A percentile compares a stretch with the other conserved stretches of the same genome.
Conservation (phyloP, 176 grass and related monocot genomes). For the Calamus simplicifolius region DNA sequence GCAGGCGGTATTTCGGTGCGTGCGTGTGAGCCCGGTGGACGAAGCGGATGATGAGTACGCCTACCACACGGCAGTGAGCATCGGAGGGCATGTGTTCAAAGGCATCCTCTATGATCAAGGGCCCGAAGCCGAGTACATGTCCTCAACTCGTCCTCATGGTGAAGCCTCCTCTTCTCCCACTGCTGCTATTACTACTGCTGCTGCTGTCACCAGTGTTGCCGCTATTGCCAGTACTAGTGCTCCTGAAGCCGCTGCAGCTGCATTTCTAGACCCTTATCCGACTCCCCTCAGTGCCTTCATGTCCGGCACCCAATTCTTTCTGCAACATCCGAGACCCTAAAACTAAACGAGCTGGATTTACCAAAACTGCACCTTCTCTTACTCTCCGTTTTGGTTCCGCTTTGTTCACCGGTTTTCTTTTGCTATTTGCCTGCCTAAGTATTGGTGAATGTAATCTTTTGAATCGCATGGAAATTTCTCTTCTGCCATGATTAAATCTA, state of each 20-base stretch:
- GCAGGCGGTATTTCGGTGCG: slow-evolving; percentile 80
- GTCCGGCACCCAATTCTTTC: slow-evolving; percentile 52
- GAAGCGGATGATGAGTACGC: slow-evolving; percentile 69
- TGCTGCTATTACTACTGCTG: slow-evolving; percentile 21
- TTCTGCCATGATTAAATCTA: no score
- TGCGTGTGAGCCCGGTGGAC: slow-evolving; percentile 59
- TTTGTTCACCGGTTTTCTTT: no score
- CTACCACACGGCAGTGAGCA: slow-evolving; percentile 75
- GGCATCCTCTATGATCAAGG: slow-evolving; percentile 89
- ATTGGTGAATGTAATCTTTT: no score
- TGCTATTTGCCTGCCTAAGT: no score
- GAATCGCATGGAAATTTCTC: no score
- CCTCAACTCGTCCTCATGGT: slow-evolving; percentile 26
- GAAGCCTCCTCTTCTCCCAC: slow-evolving; percentile 39
- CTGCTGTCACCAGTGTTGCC: slow-evolving; percentile 8
- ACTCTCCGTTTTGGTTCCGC: no score
- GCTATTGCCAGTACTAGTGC: slow-evolving; percentile 7
- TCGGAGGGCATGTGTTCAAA: slow-evolving; percentile 89
- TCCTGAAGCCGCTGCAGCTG: slow-evolving; percentile 24
- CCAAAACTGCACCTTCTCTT: no score
- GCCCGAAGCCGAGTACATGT: slow-evolving; percentile 17
- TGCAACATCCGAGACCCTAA: slow-evolving; percentile 43
- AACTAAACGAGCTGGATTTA: not conserved
- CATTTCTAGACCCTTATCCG: slow-evolving; percentile 80
- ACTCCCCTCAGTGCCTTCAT: slow-evolving; percentile 59